A percentile compares a stretch with the other conserved stretches of the same genome.
Conservation (phyloP, 2,329 filamentous ascomycete species). For the Trichoderma lentiforme region DNA sequence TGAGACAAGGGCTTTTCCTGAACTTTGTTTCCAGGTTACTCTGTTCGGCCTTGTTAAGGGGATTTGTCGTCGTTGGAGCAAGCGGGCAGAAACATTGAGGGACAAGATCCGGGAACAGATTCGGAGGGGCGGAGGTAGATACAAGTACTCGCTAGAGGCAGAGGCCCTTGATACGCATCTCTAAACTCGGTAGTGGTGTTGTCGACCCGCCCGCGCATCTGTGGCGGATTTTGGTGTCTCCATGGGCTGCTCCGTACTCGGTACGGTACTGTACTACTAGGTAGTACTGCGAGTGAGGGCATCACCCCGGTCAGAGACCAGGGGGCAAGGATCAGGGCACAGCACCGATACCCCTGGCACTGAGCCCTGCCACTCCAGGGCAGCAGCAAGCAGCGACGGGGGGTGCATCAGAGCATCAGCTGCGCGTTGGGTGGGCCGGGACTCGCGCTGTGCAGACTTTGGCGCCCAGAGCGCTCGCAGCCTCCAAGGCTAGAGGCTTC, state of each 20-base stretch:
- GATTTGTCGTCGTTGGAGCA: conserved; percentile 1
- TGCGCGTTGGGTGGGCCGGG: conserved; percentile 17
- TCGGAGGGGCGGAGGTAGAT: conserved; percentile 18
- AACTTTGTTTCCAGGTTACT: not conserved
- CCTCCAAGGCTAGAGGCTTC: not conserved
- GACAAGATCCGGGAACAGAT: conserved; percentile 15
- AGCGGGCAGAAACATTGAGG: conserved; percentile 15
- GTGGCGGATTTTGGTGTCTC: conserved; percentile 12
- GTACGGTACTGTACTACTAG: not conserved
- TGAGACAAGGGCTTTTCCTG: conserved; percentile 14
- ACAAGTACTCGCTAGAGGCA: conserved; percentile 19
- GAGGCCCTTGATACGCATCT: conserved; percentile 17
- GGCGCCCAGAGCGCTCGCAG: conserved; percentile 8
- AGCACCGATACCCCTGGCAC: conserved; percentile 19
- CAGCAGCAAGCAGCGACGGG: conserved; percentile 18
- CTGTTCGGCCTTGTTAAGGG: conserved; percentile 6
- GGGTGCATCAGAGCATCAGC: conserved; percentile 20
- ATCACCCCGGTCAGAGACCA: not conserved
- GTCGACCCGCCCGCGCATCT: conserved; percentile 20
- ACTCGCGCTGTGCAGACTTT: conserved; percentile 1
- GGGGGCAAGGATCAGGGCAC: conserved; percentile 7
- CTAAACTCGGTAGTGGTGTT: conserved; percentile 18
- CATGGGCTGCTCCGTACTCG: conserved; percentile 3
- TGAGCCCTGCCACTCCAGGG: conserved; percentile 17
- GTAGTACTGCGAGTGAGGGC: not conserved